Percentiles rank a stretch among this genome's conserved stretches.
Conservation (phyloP, 78 protist genomes). For the Dictyostelium brefeldianum region DNA sequence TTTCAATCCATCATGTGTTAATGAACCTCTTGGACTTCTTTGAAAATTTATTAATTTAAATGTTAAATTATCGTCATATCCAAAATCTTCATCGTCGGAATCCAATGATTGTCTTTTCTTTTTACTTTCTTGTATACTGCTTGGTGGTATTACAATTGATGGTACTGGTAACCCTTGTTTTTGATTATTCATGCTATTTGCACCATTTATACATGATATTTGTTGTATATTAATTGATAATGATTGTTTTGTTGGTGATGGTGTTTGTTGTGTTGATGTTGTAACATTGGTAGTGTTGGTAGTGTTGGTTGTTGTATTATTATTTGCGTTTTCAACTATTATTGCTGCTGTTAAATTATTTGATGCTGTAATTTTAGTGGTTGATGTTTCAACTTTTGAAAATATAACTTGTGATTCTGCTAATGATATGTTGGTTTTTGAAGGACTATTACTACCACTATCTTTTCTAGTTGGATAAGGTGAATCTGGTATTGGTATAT, state of each 20-base stretch:
- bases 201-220: not conserved
- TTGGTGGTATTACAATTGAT: conserved; percentile 28
- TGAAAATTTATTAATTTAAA: not conserved
- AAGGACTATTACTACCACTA: not conserved
- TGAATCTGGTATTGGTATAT: not conserved
- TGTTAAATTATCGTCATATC: conserved; percentile 39
- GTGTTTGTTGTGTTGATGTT: too few relatives aligned
- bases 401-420: not conserved
- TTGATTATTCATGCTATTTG: not conserved
- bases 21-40: not conserved
- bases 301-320: not conserved
- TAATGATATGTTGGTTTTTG: not conserved
- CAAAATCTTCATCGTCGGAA: conserved; percentile 62
- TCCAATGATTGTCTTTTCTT: conserved; percentile 41
- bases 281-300: not conserved
- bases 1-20: not conserved
- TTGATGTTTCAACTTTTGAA: not conserved
- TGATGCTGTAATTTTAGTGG: not conserved
- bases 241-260: too few relatives aligned
- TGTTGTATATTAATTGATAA: too few relatives aligned
- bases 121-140: conserved; percentile 2
- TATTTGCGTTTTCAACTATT: not conserved
- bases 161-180: conserved; percentile 9
- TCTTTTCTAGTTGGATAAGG: not conserved
- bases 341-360: not conserved